These are phyloP conservation scores for Psilocybe mexicana DNA, from an alignment of 1,284 basidiomycete species.

Conservation along the genomic window DNA sequence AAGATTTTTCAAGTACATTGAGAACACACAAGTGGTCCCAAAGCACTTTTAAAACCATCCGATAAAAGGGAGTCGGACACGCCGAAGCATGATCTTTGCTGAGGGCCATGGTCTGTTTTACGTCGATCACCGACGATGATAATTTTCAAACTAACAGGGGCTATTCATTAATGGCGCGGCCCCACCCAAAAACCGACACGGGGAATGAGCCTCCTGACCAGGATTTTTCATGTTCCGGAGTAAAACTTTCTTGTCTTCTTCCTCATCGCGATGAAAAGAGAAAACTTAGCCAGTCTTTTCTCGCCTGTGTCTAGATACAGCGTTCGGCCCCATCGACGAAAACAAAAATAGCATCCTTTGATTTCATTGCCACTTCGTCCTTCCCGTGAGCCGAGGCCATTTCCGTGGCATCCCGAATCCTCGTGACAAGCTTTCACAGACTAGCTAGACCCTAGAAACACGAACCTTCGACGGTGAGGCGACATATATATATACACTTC, in stretches of 20 bases:
- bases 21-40: too few relatives aligned
- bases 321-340: not conserved
- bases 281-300: not conserved
- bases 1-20: too few relatives aligned
- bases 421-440: conserved; percentile 23
- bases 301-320: conserved; percentile 6
- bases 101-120: too few relatives aligned
- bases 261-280: not conserved
- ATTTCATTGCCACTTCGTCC: conserved; percentile 5
- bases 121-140: too few relatives aligned
- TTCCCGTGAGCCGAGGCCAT: conserved; percentile 15
- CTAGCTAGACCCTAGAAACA: conserved; percentile 14
- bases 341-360: conserved; percentile 3
- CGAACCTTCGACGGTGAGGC: not conserved
- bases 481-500: conserved; percentile 22
- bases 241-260: conserved; percentile 1
- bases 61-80: too few relatives aligned
- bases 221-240: conserved; percentile 1
- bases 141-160: not conserved
- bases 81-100: too few relatives aligned
- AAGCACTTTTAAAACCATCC: too few relatives aligned
- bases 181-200: not conserved
- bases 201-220: not conserved
- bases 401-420: conserved; percentile 23
- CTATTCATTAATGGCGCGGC: not conserved